Percentiles rank a stretch among this genome's conserved stretches.
Conservation (phyloP, 2,329 filamentous ascomycete genomes). For the Alternaria arborescens region DNA sequence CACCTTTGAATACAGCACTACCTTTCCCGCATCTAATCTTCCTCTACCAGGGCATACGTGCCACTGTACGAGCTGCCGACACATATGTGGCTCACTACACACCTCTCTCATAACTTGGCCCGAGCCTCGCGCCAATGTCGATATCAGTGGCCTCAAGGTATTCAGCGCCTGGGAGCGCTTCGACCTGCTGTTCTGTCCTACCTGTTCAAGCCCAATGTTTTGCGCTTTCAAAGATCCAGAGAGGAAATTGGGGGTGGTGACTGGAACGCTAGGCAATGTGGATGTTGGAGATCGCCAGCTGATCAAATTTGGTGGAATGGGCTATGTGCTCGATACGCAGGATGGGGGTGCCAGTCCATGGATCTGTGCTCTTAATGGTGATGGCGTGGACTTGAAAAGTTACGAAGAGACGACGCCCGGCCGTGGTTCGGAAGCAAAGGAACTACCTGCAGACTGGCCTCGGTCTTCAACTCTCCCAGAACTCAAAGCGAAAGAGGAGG, state of each 20-base stretch:
- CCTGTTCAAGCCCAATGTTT: slow-evolving; percentile 58
- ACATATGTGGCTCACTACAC: slow-evolving; percentile 56
- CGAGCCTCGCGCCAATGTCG: slow-evolving; percentile 41
- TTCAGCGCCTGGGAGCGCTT: slow-evolving; percentile 52
- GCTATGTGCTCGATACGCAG: slow-evolving; percentile 60
- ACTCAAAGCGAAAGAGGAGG: slow-evolving; percentile 22
- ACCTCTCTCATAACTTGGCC: slow-evolving; percentile 52
- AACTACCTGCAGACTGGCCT: slow-evolving; percentile 49
- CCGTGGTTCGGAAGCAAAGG: not conserved
- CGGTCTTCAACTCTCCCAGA: slow-evolving; percentile 10
- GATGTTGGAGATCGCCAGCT: slow-evolving; percentile 31
- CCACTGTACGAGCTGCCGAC: slow-evolving; percentile 62
- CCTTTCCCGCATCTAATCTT: slow-evolving; percentile 46
- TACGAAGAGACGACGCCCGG: slow-evolving; percentile 27
- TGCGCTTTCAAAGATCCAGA: slow-evolving; percentile 39
- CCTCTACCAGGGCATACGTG: slow-evolving; percentile 57
- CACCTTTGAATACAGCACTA: slow-evolving; percentile 51
- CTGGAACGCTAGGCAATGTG: slow-evolving; percentile 51
- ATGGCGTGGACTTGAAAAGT: slow-evolving; percentile 38
- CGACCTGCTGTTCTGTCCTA: slow-evolving; percentile 54
- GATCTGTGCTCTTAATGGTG: slow-evolving; percentile 51
- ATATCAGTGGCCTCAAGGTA: slow-evolving; percentile 39
- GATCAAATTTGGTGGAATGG: slow-evolving; percentile 47
- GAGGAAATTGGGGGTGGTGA: slow-evolving; percentile 46
- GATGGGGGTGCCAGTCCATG: slow-evolving; percentile 63